A percentile compares a stretch with the other conserved stretches of the same genome.
These are phyloP conservation scores for Populus hybrid DNA, from an alignment of 441 rosid species.

Conservation along the genomic window DNA sequence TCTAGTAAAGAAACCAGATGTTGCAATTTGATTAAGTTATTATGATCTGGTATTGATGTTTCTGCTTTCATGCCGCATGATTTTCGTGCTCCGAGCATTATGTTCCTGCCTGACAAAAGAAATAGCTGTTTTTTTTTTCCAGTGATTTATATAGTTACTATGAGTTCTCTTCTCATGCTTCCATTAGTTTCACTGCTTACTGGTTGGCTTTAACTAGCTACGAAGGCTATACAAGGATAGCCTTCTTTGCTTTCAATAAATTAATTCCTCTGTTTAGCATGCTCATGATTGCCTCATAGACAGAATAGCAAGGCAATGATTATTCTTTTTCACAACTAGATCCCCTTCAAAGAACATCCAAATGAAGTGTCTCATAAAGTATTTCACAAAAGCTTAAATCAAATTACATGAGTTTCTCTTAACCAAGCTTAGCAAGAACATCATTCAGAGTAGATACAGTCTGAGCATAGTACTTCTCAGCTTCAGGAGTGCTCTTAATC, in stretches of 20 bases:
- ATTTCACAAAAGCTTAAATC: conserved; percentile 26
- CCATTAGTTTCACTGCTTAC: not conserved
- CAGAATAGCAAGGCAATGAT: not conserved
- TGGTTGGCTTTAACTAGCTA: not conserved
- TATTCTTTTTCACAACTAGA: not conserved
- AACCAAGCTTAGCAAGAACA: conserved; percentile 89
- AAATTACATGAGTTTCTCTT: conserved; percentile 25
- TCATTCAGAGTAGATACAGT: conserved; percentile 74
- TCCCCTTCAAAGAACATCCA: not conserved
- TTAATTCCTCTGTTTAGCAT: not conserved
- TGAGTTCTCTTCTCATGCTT: not conserved
- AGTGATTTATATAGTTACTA: not conserved
- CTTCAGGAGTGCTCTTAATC: conserved; percentile 81
- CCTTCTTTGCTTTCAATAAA: not conserved
- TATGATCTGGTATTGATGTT: not conserved
- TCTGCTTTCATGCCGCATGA: not conserved
- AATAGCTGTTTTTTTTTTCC: not conserved
- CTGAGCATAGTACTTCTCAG: conserved; percentile 85
- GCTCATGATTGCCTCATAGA: not conserved
- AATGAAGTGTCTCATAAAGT: conserved; percentile 20
- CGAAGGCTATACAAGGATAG: not conserved
- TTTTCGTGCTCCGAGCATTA: not conserved
- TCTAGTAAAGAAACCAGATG: not conserved
- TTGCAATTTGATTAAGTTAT: not conserved
- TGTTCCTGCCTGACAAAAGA: not conserved